phyloP scores from a whole-genome alignment of 306 rosid species.

The Quercus alba region DNA sequence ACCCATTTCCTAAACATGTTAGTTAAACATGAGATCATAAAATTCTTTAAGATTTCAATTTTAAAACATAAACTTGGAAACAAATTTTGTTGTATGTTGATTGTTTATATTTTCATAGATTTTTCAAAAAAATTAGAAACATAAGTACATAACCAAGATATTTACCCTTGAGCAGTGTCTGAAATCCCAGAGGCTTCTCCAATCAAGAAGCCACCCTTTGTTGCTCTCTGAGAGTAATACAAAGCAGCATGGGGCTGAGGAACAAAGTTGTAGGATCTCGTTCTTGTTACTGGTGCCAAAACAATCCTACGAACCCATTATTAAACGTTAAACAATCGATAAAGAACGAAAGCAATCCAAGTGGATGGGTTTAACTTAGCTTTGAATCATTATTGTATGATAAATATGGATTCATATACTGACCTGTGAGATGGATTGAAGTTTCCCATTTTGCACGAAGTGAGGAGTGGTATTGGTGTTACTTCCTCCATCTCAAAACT shows the following conservation, averaged over 20 bases:
- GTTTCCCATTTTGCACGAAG: constrained; percentile 63
- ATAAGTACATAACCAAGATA: too few relatives aligned
- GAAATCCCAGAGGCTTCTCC: constrained; percentile 51
- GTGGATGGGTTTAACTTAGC: background rate
- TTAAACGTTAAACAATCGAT: background rate
- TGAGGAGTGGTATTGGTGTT: constrained; percentile 35
- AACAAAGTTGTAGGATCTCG: constrained; percentile 39
- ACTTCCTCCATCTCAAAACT: background rate
- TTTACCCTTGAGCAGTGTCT: constrained; percentile 50
- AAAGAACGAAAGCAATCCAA: background rate
- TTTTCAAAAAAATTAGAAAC: too few relatives aligned
- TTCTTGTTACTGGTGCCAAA: constrained; percentile 40
- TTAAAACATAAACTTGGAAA: too few relatives aligned
- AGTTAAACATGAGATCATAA: too few relatives aligned
- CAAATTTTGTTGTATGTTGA: too few relatives aligned
- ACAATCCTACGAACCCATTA: constrained; percentile 22
- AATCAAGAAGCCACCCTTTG: constrained; percentile 42
- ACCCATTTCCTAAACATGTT: too few relatives aligned
- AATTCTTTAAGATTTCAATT: too few relatives aligned
- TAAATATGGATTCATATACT: background rate
- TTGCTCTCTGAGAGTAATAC: constrained; percentile 46
- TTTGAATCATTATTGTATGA: background rate
- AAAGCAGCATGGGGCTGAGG: constrained; percentile 47
- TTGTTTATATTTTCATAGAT: too few relatives aligned
- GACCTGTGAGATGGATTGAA: constrained; percentile 79